Percentiles rank a stretch among this genome's conserved stretches.
phyloP scores from a whole-genome alignment of 257 asterid species.

The Capsicum baccatum region DNA sequence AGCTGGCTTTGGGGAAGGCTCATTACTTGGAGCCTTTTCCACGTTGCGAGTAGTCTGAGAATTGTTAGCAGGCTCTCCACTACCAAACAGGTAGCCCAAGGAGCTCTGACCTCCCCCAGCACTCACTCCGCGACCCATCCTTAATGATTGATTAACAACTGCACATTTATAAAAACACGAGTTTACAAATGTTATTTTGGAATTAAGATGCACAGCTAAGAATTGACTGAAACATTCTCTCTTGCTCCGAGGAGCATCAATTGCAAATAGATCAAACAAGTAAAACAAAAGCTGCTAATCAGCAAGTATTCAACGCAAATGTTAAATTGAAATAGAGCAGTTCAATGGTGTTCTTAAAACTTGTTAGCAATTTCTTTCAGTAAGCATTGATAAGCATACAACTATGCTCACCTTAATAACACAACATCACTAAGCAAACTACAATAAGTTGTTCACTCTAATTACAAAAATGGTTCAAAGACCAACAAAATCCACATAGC shows the following conservation, averaged over 20 bases:
- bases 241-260: background rate
- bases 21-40: conserved; percentile 38
- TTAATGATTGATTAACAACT: conserved; percentile 18
- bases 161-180: background rate
- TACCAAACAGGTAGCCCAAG: conserved; percentile 78
- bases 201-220: background rate
- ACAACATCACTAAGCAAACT: background rate
- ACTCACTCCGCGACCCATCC: conserved; percentile 84
- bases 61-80: conserved; percentile 45
- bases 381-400: background rate
- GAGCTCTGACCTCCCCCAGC: conserved; percentile 95
- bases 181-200: background rate
- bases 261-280: background rate
- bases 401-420: background rate
- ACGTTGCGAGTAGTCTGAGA: conserved; percentile 41
- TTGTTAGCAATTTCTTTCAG: background rate
- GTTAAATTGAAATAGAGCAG: background rate
- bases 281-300: background rate
- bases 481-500: background rate
- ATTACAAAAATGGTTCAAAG: background rate
- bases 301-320: background rate
- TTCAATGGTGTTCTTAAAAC: background rate
- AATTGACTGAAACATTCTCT: background rate
- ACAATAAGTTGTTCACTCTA: no score
- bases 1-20: conserved; percentile 45